Percentiles rank a stretch among this genome's conserved stretches.
These are phyloP conservation scores for Ganoderma boninense DNA, from an alignment of 1,284 basidiomycete species.

Conservation along the genomic window DNA sequence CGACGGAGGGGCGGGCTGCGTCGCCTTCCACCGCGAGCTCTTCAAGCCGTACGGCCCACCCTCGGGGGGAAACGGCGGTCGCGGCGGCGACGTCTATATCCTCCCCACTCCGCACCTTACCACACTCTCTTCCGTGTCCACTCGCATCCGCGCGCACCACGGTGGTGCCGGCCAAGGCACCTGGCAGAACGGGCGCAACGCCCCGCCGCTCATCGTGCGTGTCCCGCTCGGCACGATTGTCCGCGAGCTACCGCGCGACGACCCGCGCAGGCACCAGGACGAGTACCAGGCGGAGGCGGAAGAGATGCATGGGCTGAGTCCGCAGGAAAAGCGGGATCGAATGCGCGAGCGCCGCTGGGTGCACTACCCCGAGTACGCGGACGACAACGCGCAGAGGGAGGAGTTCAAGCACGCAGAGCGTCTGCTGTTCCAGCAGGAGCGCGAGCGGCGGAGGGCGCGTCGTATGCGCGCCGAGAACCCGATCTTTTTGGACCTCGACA, in stretches of 20 bases:
- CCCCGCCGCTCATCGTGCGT: slow-evolving; percentile 74
- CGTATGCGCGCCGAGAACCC: slow-evolving; percentile 54
- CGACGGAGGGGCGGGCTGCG: slow-evolving; percentile 87
- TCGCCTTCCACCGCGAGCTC: slow-evolving; percentile 85
- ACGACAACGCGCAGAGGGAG: slow-evolving; percentile 69
- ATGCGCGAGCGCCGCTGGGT: slow-evolving; percentile 79
- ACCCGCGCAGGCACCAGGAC: slow-evolving; percentile 66
- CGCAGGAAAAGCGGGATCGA: slow-evolving; percentile 58
- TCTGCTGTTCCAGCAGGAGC: slow-evolving; percentile 68
- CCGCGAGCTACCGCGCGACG: slow-evolving; percentile 72
- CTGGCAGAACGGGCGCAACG: slow-evolving; percentile 84
- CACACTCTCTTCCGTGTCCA: slow-evolving; percentile 77
- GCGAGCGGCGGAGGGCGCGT: slow-evolving; percentile 59
- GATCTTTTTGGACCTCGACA: slow-evolving; percentile 68
- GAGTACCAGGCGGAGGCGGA: slow-evolving; percentile 77
- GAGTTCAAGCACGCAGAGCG: slow-evolving; percentile 81
- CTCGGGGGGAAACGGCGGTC: slow-evolving; percentile 90
- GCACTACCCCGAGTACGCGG: slow-evolving; percentile 77
- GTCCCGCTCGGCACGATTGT: slow-evolving; percentile 93
- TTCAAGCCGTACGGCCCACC: slow-evolving; percentile 84
- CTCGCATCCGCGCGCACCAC: slow-evolving; percentile 70
- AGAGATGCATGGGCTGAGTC: slow-evolving; percentile 56
- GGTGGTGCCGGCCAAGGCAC: slow-evolving; percentile 84
- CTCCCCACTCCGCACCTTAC: slow-evolving; percentile 79
- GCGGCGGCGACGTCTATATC: slow-evolving; percentile 88